These are phyloP conservation scores for Sporothrix globosa DNA, from an alignment of 2,329 filamentous ascomycete species.

Conservation along the genomic window DNA sequence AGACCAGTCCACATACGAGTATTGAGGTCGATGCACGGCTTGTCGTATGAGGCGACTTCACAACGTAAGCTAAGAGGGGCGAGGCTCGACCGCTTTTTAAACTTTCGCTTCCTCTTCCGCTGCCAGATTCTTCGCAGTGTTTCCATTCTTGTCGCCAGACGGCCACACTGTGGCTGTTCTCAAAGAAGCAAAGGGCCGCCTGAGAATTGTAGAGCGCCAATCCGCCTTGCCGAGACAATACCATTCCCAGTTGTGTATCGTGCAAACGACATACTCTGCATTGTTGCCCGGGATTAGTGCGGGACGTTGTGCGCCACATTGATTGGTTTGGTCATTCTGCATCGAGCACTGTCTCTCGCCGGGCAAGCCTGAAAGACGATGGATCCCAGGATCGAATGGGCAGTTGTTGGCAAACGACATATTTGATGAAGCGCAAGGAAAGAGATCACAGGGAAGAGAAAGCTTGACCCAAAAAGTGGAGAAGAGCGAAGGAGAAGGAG, in stretches of 20 bases:
- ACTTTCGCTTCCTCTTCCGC: slow-evolving; percentile 4
- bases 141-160: slow-evolving; percentile 3
- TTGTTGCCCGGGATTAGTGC: slow-evolving; percentile 19
- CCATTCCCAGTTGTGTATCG: neutral
- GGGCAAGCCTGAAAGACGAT: neutral
- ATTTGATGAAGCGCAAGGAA: neutral
- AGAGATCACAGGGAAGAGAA: neutral
- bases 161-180: neutral
- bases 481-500: too few relatives aligned
- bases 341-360: neutral
- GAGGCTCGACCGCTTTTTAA: slow-evolving; percentile 15
- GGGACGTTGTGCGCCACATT: neutral
- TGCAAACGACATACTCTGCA: neutral
- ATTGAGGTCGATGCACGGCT: slow-evolving; percentile 3
- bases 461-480: too few relatives aligned
- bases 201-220: neutral
- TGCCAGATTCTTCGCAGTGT: neutral
- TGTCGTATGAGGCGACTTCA: neutral
- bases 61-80: neutral
- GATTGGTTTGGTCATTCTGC: neutral
- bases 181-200: slow-evolving; percentile 12
- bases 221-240: slow-evolving; percentile 21
- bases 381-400: neutral
- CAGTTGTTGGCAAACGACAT: slow-evolving; percentile 1
- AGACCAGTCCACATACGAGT: neutral